Conservation (phyloP, 2,329 filamentous ascomycete genomes). For the Albophoma yamanashiensis region DNA sequence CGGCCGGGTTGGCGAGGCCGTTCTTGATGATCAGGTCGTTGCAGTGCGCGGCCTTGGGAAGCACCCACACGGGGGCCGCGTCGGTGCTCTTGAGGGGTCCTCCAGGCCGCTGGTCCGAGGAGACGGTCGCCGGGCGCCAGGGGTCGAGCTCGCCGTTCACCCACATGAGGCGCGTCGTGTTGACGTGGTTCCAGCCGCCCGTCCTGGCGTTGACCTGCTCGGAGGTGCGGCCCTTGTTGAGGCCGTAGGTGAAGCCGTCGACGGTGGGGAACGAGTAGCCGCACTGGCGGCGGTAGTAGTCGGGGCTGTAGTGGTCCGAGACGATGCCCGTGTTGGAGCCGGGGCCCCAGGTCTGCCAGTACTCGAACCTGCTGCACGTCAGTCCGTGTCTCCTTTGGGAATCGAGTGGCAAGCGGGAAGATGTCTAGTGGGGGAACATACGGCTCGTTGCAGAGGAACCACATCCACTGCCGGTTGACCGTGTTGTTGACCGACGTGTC, state of each 20-base stretch:
- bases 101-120: constrained; percentile 39
- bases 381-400: not conserved
- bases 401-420: constrained; percentile 15
- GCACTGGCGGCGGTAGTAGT: constrained; percentile 47
- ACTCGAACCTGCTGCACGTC: constrained; percentile 11
- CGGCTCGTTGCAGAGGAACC: constrained; percentile 54
- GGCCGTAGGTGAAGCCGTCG: constrained; percentile 37
- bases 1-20: constrained; percentile 26
- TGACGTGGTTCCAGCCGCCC: constrained; percentile 40
- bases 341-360: constrained; percentile 3
- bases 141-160: constrained; percentile 50
- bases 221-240: constrained; percentile 31
- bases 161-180: constrained; percentile 44
- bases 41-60: constrained; percentile 44
- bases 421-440: not conserved
- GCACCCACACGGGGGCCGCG: constrained; percentile 38
- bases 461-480: constrained; percentile 43
- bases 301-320: constrained; percentile 32
- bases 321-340: constrained; percentile 33
- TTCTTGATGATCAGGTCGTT: constrained; percentile 39
- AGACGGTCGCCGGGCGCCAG: constrained; percentile 44
- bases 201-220: constrained; percentile 40
- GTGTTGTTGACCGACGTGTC: constrained; percentile 35
- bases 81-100: constrained; percentile 38
- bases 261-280: constrained; percentile 41